Evolutionary conservation across 371 early-diverging fungal species (phyloP).

Genomic region (Circinella umbellata): DNA sequence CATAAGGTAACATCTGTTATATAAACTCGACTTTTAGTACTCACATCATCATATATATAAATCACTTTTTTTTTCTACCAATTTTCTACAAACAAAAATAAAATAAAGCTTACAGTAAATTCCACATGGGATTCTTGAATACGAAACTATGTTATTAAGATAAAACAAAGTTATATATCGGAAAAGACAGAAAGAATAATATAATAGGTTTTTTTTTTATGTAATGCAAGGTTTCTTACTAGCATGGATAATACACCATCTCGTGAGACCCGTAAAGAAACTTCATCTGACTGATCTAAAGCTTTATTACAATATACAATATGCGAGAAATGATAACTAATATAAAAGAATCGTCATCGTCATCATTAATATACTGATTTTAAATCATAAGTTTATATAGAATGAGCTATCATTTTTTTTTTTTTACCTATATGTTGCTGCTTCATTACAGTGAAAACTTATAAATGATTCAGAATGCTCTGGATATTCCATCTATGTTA

Average conservation of each 20-base stretch:
- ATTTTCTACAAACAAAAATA: neutral
- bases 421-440: conserved; percentile 33
- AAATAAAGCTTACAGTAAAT: neutral
- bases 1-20: conserved; percentile 2
- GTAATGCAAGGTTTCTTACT: conserved; percentile 24
- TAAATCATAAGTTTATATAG: neutral
- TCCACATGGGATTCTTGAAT: conserved; percentile 12
- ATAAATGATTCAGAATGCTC: conserved; percentile 41
- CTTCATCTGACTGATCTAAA: conserved; percentile 37
- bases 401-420: too few relatives aligned
- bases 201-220: neutral
- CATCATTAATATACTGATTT: neutral
- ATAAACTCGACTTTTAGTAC: neutral
- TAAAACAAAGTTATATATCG: neutral
- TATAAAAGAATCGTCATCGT: neutral
- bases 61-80: neutral
- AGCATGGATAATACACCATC: conserved; percentile 37
- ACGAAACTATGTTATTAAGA: conserved; percentile 24
- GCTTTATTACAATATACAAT: conserved; percentile 38
- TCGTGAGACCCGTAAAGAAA: conserved; percentile 35
- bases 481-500: conserved; percentile 29
- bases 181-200: neutral
- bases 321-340: conserved; percentile 42
- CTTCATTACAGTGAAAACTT: conserved; percentile 29
- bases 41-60: neutral